Base-by-base conservation (phyloP, 2,329 filamentous ascomycete species). In the Myriosclerotinia duriaeana region DNA sequence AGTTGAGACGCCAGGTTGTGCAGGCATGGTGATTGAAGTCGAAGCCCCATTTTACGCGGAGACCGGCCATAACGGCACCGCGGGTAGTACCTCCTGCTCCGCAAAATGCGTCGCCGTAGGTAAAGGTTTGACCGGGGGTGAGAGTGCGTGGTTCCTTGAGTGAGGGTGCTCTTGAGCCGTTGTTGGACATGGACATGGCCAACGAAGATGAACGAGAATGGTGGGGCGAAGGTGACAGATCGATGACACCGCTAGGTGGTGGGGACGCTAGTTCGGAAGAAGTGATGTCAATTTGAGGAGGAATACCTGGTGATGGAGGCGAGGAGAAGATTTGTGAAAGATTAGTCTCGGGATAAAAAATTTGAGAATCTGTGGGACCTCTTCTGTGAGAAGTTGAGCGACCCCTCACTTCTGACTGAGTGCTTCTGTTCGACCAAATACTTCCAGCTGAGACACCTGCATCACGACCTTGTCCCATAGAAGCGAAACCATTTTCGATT, bases 31-130 rank as follows among this genome's bases (percentile, higher is more conserved):
- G 34, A 22, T 67, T 84, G 22, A 85, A 80, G 71, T 96, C 92
- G 14, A 93, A 84, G 0, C 84, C 87, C 75, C 85, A 87, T 34
- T 79, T 78, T 0, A 91, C 73, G 4, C 80, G 77, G 17, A 93
- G 78, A 0, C 90, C 89, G 0, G 85, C 85, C 59, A 78, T 74
- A 15, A 74, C 66, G 0, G 89, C 89, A 0, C 89, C 91, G 2
- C 83, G 79, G 0, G 89, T 90, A 0, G 86, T 85, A 5, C 91
- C 91, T 0, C 92, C 91, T 1, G 85, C 89, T 1, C 91, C 90
- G 44, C 86, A 89, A 69, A 91, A 95, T 0, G 84, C 82, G 73
- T 95, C 92, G 1, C 86, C 89, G 34, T 89, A 85, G 0, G 87
- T 90, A 68, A 91, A 91, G 50, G 79, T 80, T 55, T 85, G 83